Conservation (phyloP, 345 rosid species). For the Luvunga scandens region DNA sequence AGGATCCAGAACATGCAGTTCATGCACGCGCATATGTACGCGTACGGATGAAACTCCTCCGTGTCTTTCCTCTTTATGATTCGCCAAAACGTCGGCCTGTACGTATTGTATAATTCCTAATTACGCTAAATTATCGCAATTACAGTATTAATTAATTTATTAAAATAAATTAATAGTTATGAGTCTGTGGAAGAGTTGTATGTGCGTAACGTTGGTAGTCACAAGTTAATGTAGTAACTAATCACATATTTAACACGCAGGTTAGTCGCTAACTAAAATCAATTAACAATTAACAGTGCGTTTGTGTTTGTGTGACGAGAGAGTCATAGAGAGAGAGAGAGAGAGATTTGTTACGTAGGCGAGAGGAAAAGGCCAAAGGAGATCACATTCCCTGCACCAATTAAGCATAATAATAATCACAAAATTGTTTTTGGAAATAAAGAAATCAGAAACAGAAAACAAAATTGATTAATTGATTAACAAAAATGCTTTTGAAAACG, state of each 20-base stretch:
- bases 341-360: constrained; percentile 28
- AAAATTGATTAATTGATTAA: background rate
- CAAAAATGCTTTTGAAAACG: background rate
- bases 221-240: too few relatives aligned
- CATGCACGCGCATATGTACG: constrained; percentile 33
- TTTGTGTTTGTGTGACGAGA: background rate
- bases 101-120: background rate
- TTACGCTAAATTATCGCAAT: background rate
- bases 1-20: constrained; percentile 42
- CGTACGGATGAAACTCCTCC: constrained; percentile 41
- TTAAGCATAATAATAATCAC: too few relatives aligned
- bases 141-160: background rate
- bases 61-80: constrained; percentile 39
- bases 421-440: background rate
- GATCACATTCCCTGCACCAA: constrained; percentile 38
- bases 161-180: too few relatives aligned
- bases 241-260: too few relatives aligned
- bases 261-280: too few relatives aligned
- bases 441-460: background rate
- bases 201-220: too few relatives aligned
- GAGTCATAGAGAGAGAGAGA: background rate
- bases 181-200: too few relatives aligned
- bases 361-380: constrained; percentile 45
- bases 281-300: too few relatives aligned
- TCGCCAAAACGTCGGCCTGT: constrained; percentile 41